Evolutionary conservation across 371 early-diverging fungal genomes (phyloP).

Genomic region (Mortierella sp.): DNA sequence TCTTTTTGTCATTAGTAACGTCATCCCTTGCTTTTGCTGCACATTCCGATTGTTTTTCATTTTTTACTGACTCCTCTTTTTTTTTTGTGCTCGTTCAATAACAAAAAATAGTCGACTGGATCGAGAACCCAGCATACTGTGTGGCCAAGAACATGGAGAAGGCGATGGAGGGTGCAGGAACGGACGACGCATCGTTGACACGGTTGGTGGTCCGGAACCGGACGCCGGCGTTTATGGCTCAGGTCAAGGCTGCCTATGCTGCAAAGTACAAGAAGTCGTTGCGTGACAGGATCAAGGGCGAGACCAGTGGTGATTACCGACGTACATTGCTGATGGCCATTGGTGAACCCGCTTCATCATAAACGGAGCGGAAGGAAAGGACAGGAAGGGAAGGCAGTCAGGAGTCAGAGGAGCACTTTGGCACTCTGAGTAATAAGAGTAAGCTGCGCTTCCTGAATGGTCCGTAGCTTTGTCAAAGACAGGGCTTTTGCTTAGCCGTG

Average conservation of each 20-base stretch:
- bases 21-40: too few species aligned
- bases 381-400: background rate
- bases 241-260: constrained; percentile 62
- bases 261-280: constrained; percentile 59
- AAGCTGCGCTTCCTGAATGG: too few species aligned
- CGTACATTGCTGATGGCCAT: constrained; percentile 27
- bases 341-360: constrained; percentile 30
- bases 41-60: too few species aligned
- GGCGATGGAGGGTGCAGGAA: constrained; percentile 66
- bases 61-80: background rate
- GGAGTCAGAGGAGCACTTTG: background rate
- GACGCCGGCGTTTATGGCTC: constrained; percentile 59
- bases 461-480: too few species aligned
- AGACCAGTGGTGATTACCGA: constrained; percentile 43
- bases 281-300: constrained; percentile 59
- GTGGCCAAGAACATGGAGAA: constrained; percentile 64
- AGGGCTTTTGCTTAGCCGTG: too few species aligned
- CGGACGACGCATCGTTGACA: constrained; percentile 61
- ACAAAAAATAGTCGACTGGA: constrained; percentile 29
- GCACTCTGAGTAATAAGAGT: too few species aligned
- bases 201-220: constrained; percentile 62
- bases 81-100: background rate
- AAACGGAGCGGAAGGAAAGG: background rate
- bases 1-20: too few species aligned
- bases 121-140: constrained; percentile 55